Percentiles rank a stretch among this genome's conserved stretches.
Conservation (phyloP, 75 land plant species). For the Ceratopteris richardii region DNA sequence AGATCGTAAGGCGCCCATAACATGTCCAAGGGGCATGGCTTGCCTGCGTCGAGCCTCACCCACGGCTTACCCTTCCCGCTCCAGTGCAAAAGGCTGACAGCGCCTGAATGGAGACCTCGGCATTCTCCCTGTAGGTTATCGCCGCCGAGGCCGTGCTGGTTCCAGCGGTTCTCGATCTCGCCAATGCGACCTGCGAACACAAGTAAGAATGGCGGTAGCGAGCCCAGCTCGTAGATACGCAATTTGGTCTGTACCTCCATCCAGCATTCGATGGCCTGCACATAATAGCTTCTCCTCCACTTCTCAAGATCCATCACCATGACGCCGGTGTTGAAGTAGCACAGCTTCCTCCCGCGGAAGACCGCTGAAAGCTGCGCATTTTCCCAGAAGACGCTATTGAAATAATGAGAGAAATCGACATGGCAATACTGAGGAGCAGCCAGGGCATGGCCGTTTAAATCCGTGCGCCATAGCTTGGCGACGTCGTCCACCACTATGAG, state of each 20-base stretch:
- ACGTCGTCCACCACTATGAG: slow-evolving; percentile 75
- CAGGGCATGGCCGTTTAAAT: slow-evolving; percentile 31
- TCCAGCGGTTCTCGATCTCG: slow-evolving; percentile 69
- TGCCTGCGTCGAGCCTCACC: slow-evolving; percentile 34
- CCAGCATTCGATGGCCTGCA: slow-evolving; percentile 52
- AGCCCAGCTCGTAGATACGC: slow-evolving; percentile 79
- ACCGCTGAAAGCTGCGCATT: slow-evolving; percentile 31
- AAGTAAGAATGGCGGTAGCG: slow-evolving; percentile 73
- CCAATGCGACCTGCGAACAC: slow-evolving; percentile 63
- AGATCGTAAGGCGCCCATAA: slow-evolving; percentile 81
- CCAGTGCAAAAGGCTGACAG: slow-evolving; percentile 62
- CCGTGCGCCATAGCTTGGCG: slow-evolving; percentile 48
- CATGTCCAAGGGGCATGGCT: slow-evolving; percentile 47
- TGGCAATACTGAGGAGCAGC: slow-evolving; percentile 87
- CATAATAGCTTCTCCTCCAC: slow-evolving; percentile 50
- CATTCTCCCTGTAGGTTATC: slow-evolving; percentile 57
- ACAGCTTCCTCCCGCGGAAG: slow-evolving; percentile 43
- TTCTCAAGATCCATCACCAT: slow-evolving; percentile 70
- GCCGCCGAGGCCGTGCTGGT: slow-evolving; percentile 82
- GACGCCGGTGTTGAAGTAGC: slow-evolving; percentile 89
- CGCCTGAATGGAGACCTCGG: slow-evolving; percentile 55
- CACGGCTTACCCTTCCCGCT: slow-evolving; percentile 74
- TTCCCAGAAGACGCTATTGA: slow-evolving; percentile 62
- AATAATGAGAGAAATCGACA: slow-evolving; percentile 68
- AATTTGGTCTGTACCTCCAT: slow-evolving; percentile 61